Evolutionary conservation across 2,329 filamentous ascomycete genomes (phyloP).

Genomic region (Colletotrichum sublineola): DNA sequence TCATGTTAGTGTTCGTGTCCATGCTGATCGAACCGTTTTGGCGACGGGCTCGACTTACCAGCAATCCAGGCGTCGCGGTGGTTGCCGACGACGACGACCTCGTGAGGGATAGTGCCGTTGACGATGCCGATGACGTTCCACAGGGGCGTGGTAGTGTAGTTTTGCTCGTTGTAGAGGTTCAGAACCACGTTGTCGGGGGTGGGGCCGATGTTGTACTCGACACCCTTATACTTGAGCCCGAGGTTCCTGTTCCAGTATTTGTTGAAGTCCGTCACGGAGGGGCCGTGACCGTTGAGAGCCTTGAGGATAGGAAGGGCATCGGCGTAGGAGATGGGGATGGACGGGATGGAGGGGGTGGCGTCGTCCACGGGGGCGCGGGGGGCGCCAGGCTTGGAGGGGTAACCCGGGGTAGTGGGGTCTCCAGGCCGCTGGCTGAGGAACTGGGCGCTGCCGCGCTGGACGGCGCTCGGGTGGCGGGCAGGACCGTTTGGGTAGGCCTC

Average conservation of each 20-base stretch:
- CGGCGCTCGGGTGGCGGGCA: constrained; percentile 87
- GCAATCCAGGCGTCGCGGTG: constrained; percentile 92
- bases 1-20: not conserved
- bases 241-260: constrained; percentile 77
- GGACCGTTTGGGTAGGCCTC: constrained; percentile 87
- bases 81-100: constrained; percentile 92
- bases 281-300: constrained; percentile 90
- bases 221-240: constrained; percentile 82
- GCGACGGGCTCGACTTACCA: constrained; percentile 10
- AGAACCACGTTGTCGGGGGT: constrained; percentile 79
- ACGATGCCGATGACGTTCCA: constrained; percentile 96
- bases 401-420: constrained; percentile 90
- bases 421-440: constrained; percentile 79
- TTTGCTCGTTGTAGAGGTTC: constrained; percentile 83
- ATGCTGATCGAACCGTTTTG: not conserved
- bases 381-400: constrained; percentile 90
- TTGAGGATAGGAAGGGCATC: constrained; percentile 91
- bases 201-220: constrained; percentile 88
- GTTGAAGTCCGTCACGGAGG: constrained; percentile 80
- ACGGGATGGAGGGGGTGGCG: constrained; percentile 86
- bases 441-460: constrained; percentile 89
- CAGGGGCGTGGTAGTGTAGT: constrained; percentile 83
- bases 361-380: constrained; percentile 79
- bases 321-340: constrained; percentile 88
- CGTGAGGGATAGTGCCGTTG: constrained; percentile 86